Evolutionary conservation across 768 basidiomycete genomes (phyloP), one percentile per base, ranked within the genome.

Genomic region (Podaxis sp.): DNA sequence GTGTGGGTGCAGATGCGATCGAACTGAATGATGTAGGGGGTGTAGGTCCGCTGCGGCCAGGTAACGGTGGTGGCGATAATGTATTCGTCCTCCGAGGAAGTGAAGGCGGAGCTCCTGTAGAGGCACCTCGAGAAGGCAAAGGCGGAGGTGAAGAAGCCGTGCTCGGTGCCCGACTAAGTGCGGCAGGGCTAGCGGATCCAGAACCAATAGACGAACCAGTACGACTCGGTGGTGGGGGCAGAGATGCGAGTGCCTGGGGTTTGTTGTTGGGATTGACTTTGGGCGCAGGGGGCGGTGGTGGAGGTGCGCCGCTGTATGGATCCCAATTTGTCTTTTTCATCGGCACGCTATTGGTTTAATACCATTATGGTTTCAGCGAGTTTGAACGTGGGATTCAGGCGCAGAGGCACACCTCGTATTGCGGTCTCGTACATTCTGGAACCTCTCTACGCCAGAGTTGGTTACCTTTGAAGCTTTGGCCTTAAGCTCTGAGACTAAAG

Each of bases 281-380:
- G 5, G 82, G 77, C 19, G 82, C 75, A n/a, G 83, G 80, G 8
- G 82, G 79, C 0, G 82, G 79, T 1, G 85, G 79, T 5, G 80
- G 75, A 17, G 76, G 75, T n/a, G 76, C 73, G 26, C 82, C 83
- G 68, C 81, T 84, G 63, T 84, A 80, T 40, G 77, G 86, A 70
- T 89, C 83, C 86, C 87, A 89, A 65, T 82, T 87, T 7, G 85
- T 83, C 61, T 85, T 84, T 62, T 82, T 83, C 69, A 88, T 72
- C 2, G 88, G 81, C 5, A 80, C 74, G 67, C 88, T 88, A n/a
- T 63, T 15, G 46, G 48, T 26, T 2, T 19, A 57, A 42, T 49
- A 22, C 54, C 61, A 51, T 44, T 24, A 51, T n/a, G 26, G 36
- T 46, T 17, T 26, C 7, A 26, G 22, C 8, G 36, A 15, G 36